Evolutionary conservation across 2,329 filamentous ascomycete species (phyloP).

Genomic region (Trichoderma aggressivum): DNA sequence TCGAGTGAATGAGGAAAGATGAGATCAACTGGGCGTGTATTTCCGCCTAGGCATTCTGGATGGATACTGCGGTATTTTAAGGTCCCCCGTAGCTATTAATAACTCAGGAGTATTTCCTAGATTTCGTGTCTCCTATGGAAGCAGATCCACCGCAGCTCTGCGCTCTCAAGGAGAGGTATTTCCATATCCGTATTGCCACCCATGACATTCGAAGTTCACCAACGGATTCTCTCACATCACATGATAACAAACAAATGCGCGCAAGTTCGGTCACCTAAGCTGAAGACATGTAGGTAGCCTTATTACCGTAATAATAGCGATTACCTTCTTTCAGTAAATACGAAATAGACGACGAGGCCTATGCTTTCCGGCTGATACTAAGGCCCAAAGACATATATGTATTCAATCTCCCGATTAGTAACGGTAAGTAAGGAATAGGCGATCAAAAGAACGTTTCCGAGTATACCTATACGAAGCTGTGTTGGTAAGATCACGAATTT

Average conservation of each 20-base stretch:
- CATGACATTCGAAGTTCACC: background rate
- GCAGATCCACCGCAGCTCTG: background rate
- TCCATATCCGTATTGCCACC: background rate
- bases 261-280: background rate
- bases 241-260: background rate
- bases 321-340: background rate
- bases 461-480: background rate
- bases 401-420: background rate
- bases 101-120: background rate
- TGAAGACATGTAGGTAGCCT: background rate
- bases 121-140: background rate
- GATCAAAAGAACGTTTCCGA: background rate
- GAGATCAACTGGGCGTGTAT: background rate
- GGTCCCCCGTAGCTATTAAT: background rate
- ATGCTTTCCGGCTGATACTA: background rate
- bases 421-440: background rate
- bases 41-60: background rate
- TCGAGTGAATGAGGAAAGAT: background rate
- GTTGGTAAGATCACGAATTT: background rate
- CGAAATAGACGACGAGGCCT: background rate
- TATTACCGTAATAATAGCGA: background rate
- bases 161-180: background rate
- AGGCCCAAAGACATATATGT: background rate
- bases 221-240: background rate
- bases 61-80: background rate